Percentiles rank a stretch among this genome's conserved stretches.
These are phyloP conservation scores for Rutstroemia sydowiana DNA, from an alignment of 2,329 filamentous ascomycete genomes.

Conservation along the genomic window DNA sequence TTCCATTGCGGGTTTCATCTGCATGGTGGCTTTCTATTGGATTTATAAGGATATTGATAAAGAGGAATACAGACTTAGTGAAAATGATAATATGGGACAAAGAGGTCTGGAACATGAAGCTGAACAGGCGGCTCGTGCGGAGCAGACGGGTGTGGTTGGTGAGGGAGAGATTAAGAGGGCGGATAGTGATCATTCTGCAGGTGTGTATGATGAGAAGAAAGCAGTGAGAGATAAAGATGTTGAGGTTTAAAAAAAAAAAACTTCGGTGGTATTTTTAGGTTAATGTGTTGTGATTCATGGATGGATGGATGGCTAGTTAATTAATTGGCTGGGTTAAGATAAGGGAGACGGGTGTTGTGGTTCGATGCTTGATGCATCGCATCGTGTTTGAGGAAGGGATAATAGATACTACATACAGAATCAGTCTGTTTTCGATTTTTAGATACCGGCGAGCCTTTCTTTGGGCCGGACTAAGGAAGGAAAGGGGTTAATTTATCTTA, in stretches of 20 bases:
- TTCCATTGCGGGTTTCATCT: conserved; percentile 38
- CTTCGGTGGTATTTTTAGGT: not conserved
- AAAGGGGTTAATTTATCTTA: too few species aligned
- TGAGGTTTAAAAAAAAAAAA: not conserved
- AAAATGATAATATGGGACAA: conserved; percentile 25
- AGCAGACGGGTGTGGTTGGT: too few species aligned
- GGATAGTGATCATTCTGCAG: not conserved
- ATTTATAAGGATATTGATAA: conserved; percentile 40
- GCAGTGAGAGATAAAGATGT: not conserved
- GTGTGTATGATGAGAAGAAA: not conserved
- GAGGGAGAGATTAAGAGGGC: not conserved
- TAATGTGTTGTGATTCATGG: not conserved
- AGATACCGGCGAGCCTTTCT: too few species aligned
- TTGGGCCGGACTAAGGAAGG: too few species aligned
- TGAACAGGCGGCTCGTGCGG: too few species aligned
- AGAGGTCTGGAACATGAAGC: not conserved
- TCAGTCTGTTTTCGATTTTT: too few species aligned
- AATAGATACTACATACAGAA: too few species aligned
- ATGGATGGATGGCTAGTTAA: not conserved
- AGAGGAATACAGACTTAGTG: conserved; percentile 38
- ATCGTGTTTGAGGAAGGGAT: too few species aligned
- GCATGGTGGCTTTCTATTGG: conserved; percentile 40
- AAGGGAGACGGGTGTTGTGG: too few species aligned
- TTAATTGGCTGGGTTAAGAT: too few species aligned
- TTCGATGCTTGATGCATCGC: too few species aligned